phyloP scores from a whole-genome alignment of 306 rosid genomes.

The Cicer cuneatum region DNA sequence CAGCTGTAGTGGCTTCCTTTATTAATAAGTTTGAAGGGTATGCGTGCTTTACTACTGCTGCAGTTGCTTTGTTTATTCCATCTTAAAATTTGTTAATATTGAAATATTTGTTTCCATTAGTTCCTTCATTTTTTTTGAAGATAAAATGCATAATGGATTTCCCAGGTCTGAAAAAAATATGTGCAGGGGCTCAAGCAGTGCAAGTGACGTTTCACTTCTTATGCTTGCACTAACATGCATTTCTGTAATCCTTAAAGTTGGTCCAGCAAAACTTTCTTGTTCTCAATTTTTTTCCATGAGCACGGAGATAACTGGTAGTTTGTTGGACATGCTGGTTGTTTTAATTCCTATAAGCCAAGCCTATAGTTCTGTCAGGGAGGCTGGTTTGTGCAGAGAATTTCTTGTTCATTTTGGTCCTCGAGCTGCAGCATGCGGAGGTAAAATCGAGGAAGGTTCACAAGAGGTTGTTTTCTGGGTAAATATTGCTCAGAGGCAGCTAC shows the following conservation, averaged over 20 bases:
- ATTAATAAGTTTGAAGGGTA: slow-evolving; percentile 71
- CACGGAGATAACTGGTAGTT: slow-evolving; percentile 79
- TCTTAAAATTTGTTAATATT: slow-evolving; percentile 33
- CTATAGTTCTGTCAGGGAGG: slow-evolving; percentile 68
- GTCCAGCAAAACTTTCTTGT: slow-evolving; percentile 84
- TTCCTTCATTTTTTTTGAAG: slow-evolving; percentile 40
- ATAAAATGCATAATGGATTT: slow-evolving; percentile 42
- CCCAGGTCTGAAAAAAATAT: slow-evolving; percentile 66
- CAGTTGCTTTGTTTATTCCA: slow-evolving; percentile 66
- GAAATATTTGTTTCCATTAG: slow-evolving; percentile 37
- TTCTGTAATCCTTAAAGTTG: slow-evolving; percentile 81
- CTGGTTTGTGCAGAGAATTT: slow-evolving; percentile 83
- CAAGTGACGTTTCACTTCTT: slow-evolving; percentile 68
- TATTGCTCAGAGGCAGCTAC: slow-evolving; percentile 83
- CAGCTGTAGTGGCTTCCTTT: slow-evolving; percentile 70
- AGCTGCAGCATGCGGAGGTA: slow-evolving; percentile 81
- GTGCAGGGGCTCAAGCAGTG: slow-evolving; percentile 51
- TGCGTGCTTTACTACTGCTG: slow-evolving; percentile 65
- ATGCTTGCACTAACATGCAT: slow-evolving; percentile 85
- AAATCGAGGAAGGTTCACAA: slow-evolving; percentile 72
- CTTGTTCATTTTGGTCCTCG: slow-evolving; percentile 93
- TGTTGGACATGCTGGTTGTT: slow-evolving; percentile 90
- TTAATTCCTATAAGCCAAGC: slow-evolving; percentile 75
- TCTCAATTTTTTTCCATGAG: slow-evolving; percentile 81
- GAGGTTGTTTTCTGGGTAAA: slow-evolving; percentile 93